Conservation (phyloP, 257 asterid species). For the Solanum chiquidenum region DNA sequence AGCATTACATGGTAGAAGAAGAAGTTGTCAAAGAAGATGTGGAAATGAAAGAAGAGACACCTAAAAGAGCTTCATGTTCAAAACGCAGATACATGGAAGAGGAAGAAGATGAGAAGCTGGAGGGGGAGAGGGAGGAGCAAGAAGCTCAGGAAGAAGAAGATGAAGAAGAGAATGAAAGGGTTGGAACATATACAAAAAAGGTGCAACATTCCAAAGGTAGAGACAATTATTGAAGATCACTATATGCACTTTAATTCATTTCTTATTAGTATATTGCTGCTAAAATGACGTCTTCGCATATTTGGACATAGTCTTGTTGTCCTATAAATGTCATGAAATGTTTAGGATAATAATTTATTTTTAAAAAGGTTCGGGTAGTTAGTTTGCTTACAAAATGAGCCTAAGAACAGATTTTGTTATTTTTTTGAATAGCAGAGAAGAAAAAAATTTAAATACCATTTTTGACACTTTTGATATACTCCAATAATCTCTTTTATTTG, state of each 20-base stretch:
- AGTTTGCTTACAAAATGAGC: background rate
- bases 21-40: background rate
- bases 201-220: background rate
- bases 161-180: background rate
- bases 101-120: background rate
- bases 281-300: background rate
- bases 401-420: background rate
- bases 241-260: background rate
- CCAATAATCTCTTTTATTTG: background rate
- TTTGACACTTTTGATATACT: background rate
- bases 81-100: background rate
- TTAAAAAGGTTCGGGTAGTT: background rate
- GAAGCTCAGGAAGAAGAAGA: background rate
- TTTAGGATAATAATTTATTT: background rate
- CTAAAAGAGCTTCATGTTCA: background rate
- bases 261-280: background rate
- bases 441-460: background rate
- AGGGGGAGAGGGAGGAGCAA: background rate
- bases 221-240: background rate
- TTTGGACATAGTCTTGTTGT: background rate
- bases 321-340: background rate
- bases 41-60: background rate
- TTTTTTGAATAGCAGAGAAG: background rate
- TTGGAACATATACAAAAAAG: background rate
- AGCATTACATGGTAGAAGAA: background rate